These are phyloP conservation scores for Podila epigama DNA, from an alignment of 192 early-diverging fungal genomes.

Conservation along the genomic window DNA sequence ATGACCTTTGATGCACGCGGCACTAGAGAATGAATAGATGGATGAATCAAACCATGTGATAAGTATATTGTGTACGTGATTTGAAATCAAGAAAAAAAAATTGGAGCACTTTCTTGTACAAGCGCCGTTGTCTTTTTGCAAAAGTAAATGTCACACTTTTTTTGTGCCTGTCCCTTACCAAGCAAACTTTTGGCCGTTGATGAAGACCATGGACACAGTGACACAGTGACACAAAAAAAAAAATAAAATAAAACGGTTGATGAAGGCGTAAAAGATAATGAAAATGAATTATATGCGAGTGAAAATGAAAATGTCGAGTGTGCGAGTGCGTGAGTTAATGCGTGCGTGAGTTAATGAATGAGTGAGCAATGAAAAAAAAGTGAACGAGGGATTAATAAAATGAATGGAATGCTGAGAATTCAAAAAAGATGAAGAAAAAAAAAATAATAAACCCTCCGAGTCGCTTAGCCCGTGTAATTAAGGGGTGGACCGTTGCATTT, in stretches of 20 bases:
- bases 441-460: not conserved
- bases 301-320: not conserved
- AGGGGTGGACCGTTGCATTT: not conserved
- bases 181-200: conserved; percentile 54
- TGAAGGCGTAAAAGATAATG: not conserved
- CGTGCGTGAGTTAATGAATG: too few relatives aligned
- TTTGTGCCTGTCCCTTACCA: conserved; percentile 33
- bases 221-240: not conserved
- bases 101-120: too few relatives aligned
- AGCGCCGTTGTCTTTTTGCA: too few relatives aligned
- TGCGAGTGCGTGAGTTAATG: too few relatives aligned
- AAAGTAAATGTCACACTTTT: too few relatives aligned
- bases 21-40: conserved; percentile 6
- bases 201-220: conserved; percentile 10
- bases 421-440: not conserved
- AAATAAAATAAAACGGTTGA: not conserved
- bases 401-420: not conserved
- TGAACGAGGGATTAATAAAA: too few relatives aligned
- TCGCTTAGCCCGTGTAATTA: not conserved
- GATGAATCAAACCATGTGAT: not conserved
- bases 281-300: conserved; percentile 1
- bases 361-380: too few relatives aligned
- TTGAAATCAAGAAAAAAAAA: not conserved
- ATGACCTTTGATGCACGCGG: conserved; percentile 45
- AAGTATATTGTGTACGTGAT: too few relatives aligned